Conservation (phyloP, 768 basidiomycete genomes). For the Tulasnella sp. region DNA sequence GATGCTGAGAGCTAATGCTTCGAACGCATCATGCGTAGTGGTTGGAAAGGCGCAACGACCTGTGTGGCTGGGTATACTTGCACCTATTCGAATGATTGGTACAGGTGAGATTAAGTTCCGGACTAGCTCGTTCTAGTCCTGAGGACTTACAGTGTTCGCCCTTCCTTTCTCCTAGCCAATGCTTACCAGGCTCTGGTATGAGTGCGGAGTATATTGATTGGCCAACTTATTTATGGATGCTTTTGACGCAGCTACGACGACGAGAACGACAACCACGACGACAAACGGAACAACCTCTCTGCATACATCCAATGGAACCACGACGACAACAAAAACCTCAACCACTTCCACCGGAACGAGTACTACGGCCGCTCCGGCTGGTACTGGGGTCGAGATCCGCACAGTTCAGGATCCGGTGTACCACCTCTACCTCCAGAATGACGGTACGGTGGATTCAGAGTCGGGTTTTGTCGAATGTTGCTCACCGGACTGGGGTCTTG, state of each 20-base stretch:
- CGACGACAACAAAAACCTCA: conserved; percentile 20
- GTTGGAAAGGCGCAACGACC: conserved; percentile 37
- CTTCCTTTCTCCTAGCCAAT: conserved; percentile 15
- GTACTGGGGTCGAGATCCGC: conserved; percentile 42
- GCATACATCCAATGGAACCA: too few species aligned
- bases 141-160: conserved; percentile 32
- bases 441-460: conserved; percentile 31
- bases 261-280: not conserved
- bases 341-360: conserved; percentile 23
- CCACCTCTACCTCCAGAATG: conserved; percentile 50
- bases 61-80: conserved; percentile 42
- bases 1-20: not conserved
- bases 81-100: conserved; percentile 38
- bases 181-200: conserved; percentile 5
- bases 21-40: not conserved
- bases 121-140: conserved; percentile 35
- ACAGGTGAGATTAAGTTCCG: conserved; percentile 30
- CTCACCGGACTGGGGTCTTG: not conserved
- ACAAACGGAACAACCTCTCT: too few species aligned
- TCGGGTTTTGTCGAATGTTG: not conserved
- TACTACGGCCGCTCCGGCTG: conserved; percentile 23
- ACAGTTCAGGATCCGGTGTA: conserved; percentile 46
- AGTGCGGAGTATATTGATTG: conserved; percentile 32
- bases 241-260: not conserved
- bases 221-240: conserved; percentile 26